Conservation (phyloP, 768 basidiomycete genomes). For the Tremella yokohamensis region DNA sequence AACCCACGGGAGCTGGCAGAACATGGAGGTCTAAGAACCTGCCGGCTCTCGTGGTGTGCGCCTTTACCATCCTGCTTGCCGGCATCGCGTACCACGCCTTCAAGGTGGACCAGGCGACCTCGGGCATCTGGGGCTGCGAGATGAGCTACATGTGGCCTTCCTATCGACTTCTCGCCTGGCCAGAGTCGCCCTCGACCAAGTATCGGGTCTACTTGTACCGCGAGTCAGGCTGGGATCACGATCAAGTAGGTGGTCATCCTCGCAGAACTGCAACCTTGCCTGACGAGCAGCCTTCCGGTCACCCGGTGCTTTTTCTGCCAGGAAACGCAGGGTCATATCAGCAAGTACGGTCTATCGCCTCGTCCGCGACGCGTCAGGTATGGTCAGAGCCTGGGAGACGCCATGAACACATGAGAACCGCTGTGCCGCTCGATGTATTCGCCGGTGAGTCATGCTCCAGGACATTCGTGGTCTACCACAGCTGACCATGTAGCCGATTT, state of each 20-base stretch:
- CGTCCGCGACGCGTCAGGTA: slow-evolving; percentile 78
- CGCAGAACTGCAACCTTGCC: neutral
- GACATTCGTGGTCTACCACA: neutral
- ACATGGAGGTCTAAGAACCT: no score
- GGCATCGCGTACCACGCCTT: slow-evolving; percentile 22
- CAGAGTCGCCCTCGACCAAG: slow-evolving; percentile 67
- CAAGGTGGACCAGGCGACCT: slow-evolving; percentile 12
- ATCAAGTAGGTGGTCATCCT: slow-evolving; percentile 54
- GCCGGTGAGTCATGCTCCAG: slow-evolving; percentile 59
- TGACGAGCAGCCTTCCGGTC: slow-evolving; percentile 52
- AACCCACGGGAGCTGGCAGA: no score
- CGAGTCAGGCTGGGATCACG: slow-evolving; percentile 75
- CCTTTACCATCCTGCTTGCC: slow-evolving; percentile 13
- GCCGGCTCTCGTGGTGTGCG: neutral
- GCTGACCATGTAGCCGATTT: slow-evolving; percentile 66
- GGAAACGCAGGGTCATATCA: slow-evolving; percentile 94
- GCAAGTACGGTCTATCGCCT: slow-evolving; percentile 92
- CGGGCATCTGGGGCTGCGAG: slow-evolving; percentile 44
- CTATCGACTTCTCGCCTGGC: slow-evolving; percentile 68
- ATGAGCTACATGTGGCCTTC: slow-evolving; percentile 60
- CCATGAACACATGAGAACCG: slow-evolving; percentile 8
- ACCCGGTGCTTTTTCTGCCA: slow-evolving; percentile 93
- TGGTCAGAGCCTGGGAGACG: slow-evolving; percentile 58
- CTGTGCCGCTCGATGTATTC: slow-evolving; percentile 70
- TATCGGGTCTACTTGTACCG: slow-evolving; percentile 90